Conservation (phyloP, 495 filamentous ascomycete genomes). For the Neurospora sp. region DNA sequence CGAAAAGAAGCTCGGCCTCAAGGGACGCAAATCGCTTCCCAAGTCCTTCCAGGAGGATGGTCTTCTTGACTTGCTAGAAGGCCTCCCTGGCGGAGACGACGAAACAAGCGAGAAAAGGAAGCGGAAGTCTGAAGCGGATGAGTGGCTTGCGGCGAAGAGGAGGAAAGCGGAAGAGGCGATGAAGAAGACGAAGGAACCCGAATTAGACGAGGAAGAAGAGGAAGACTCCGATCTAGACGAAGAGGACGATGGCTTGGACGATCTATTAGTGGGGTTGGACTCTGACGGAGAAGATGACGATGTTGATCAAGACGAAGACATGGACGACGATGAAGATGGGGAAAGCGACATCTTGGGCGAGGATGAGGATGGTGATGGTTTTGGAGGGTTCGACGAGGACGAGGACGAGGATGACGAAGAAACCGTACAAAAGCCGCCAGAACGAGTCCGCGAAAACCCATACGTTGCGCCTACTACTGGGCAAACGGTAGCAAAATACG, state of each 20-base stretch:
- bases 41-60: slow-evolving; percentile 80
- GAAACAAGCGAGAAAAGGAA: slow-evolving; percentile 54
- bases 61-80: slow-evolving; percentile 68
- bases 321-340: not conserved
- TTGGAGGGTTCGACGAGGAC: slow-evolving; percentile 22
- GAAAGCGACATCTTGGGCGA: not conserved
- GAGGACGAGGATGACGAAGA: slow-evolving; percentile 5
- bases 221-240: slow-evolving; percentile 14
- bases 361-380: slow-evolving; percentile 21
- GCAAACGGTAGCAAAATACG: slow-evolving; percentile 49
- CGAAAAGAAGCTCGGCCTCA: slow-evolving; percentile 77
- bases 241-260: slow-evolving; percentile 24
- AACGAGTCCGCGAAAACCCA: slow-evolving; percentile 38
- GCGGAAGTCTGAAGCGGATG: slow-evolving; percentile 51
- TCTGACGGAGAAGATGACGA: slow-evolving; percentile 13
- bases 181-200: slow-evolving; percentile 7
- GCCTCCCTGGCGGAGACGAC: slow-evolving; percentile 43
- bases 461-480: slow-evolving; percentile 39
- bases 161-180: slow-evolving; percentile 27
- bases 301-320: slow-evolving; percentile 18
- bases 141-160: slow-evolving; percentile 39
- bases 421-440: not conserved
- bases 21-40: slow-evolving; percentile 57
- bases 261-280: slow-evolving; percentile 1
- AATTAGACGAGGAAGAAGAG: slow-evolving; percentile 21